phyloP scores from a whole-genome alignment of 1,139 yeast species.

The Kodamaea arcana region DNA sequence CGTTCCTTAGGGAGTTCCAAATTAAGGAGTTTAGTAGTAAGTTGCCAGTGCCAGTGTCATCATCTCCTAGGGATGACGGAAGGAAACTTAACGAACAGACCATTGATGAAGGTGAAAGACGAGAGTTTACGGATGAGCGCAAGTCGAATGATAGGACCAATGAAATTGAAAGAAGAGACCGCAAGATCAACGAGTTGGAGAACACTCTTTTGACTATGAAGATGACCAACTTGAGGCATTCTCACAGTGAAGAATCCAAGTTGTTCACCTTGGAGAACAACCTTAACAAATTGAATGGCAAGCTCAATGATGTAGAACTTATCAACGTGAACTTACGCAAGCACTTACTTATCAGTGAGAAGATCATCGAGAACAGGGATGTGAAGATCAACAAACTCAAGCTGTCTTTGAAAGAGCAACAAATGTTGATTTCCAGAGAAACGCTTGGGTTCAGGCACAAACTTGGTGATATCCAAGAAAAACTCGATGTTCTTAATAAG shows the following conservation, averaged over 20 bases:
- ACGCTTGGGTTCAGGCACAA: constrained; percentile 52
- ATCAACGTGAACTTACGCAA: constrained; percentile 37
- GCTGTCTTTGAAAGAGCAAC: constrained; percentile 48
- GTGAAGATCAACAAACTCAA: constrained; percentile 57
- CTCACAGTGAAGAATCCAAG: constrained; percentile 47
- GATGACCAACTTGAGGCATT: constrained; percentile 29
- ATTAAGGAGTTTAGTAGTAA: constrained; percentile 6
- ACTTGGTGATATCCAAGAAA: constrained; percentile 40
- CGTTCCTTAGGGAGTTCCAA: constrained; percentile 8
- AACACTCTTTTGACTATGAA: constrained; percentile 33
- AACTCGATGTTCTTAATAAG: constrained; percentile 24
- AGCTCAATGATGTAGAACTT: constrained; percentile 38
- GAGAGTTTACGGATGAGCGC: too few relatives aligned
- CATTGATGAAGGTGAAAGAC: too few relatives aligned
- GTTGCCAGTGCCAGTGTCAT: constrained; percentile 6
- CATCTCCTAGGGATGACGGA: constrained; percentile 6
- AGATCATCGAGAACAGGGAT: constrained; percentile 57
- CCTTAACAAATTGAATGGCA: constrained; percentile 34
- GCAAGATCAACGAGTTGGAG: constrained; percentile 36
- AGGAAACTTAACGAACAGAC: too few relatives aligned
- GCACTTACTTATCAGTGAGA: constrained; percentile 47
- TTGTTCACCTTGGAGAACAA: constrained; percentile 37
- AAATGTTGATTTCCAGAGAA: constrained; percentile 46
- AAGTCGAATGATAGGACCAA: too few relatives aligned
- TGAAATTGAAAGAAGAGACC: constrained; percentile 32